Conservation (phyloP, 2,329 filamentous ascomycete genomes). For the Biscogniauxia marginata region DNA sequence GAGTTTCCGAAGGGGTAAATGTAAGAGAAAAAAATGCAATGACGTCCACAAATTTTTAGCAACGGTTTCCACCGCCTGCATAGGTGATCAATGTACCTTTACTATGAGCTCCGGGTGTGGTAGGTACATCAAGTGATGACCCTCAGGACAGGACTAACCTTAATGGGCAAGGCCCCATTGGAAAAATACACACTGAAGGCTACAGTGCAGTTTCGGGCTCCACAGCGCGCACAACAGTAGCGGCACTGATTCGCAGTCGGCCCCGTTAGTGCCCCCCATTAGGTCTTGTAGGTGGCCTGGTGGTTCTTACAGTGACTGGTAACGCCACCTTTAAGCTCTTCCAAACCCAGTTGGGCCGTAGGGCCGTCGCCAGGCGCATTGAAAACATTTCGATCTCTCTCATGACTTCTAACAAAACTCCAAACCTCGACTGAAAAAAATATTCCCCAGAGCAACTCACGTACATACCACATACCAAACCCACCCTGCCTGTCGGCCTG, state of each 20-base stretch:
- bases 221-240: conserved; percentile 3
- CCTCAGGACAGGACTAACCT: neutral
- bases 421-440: conserved; percentile 7
- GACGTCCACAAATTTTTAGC: conserved; percentile 17
- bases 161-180: neutral
- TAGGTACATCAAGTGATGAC: neutral
- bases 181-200: neutral
- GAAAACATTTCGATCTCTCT: conserved; percentile 30
- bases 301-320: conserved; percentile 9
- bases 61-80: conserved; percentile 16
- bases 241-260: conserved; percentile 8
- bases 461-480: neutral
- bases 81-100: conserved; percentile 4
- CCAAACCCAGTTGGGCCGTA: conserved; percentile 1
- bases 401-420: conserved; percentile 18
- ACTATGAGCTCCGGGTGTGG: neutral
- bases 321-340: conserved; percentile 12
- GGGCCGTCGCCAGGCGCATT: conserved; percentile 18
- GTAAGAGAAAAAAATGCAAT: conserved; percentile 14
- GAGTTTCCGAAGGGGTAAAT: neutral
- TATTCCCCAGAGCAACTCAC: conserved; percentile 1
- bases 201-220: conserved; percentile 1
- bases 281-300: neutral
- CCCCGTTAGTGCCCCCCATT: neutral
- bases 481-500: neutral